These are phyloP conservation scores for Cryptomeria japonica DNA, from an alignment of 75 land plant genomes.

Conservation along the genomic window DNA sequence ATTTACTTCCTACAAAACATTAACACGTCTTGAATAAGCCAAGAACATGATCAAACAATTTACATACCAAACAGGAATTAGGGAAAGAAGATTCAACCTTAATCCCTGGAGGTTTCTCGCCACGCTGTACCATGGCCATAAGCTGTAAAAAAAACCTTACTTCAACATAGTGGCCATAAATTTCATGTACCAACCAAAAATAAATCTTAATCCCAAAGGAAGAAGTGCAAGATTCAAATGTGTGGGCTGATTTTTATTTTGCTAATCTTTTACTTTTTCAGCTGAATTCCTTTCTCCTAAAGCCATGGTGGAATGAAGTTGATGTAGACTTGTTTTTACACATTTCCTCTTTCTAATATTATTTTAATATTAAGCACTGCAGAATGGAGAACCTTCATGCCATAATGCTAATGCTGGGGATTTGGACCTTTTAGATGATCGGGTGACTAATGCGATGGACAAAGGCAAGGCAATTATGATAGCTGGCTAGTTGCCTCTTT, in stretches of 20 bases:
- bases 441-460: no score
- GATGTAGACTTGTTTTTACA: not conserved
- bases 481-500: no score
- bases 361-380: no score
- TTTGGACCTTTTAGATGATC: no score
- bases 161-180: not conserved
- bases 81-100: slow-evolving; percentile 31
- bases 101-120: slow-evolving; percentile 60
- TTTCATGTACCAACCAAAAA: not conserved
- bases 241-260: not conserved
- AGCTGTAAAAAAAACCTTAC: slow-evolving; percentile 29
- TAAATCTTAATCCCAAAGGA: not conserved
- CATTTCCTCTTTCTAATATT: not conserved
- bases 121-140: slow-evolving; percentile 60
- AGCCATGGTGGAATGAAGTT: not conserved
- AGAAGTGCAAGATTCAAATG: not conserved
- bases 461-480: no score
- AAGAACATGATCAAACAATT: not conserved
- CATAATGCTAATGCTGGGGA: no score
- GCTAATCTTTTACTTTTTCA: not conserved
- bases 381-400: no score
- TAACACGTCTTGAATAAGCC: not conserved
- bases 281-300: not conserved
- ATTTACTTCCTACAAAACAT: slow-evolving; percentile 49
- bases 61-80: not conserved